phyloP scores from a whole-genome alignment of 345 rosid genomes.

The Camelina sativa region DNA sequence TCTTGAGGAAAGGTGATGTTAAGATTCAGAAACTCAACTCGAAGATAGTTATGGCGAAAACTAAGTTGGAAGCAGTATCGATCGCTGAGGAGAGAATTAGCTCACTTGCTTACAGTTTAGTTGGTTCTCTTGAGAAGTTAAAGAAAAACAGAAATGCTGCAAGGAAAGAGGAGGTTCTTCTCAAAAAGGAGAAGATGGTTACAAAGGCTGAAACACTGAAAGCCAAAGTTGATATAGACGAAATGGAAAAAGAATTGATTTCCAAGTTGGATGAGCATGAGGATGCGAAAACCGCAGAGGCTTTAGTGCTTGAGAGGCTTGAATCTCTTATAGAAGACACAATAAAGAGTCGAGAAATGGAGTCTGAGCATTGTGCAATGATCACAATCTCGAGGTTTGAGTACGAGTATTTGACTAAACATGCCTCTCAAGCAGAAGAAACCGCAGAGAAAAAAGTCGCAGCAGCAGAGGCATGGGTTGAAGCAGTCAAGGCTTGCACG shows the following conservation, averaged over 20 bases:
- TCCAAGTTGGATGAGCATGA: conserved; percentile 62
- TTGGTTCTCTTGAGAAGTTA: conserved; percentile 61
- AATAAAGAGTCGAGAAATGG: conserved; percentile 52
- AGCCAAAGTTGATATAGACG: conserved; percentile 58
- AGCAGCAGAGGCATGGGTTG: conserved; percentile 89
- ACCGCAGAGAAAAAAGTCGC: conserved; percentile 79
- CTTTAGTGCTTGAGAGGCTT: conserved; percentile 63
- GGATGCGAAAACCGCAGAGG: conserved; percentile 57
- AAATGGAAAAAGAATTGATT: conserved; percentile 55
- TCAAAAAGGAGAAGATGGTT: conserved; percentile 49
- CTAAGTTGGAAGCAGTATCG: conserved; percentile 61
- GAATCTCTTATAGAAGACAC: conserved; percentile 50
- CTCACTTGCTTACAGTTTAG: conserved; percentile 51
- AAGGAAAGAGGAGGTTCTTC: conserved; percentile 58
- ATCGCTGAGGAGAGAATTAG: conserved; percentile 60
- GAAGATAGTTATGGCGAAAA: conserved; percentile 68
- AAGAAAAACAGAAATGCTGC: conserved; percentile 55
- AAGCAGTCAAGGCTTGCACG: conserved; percentile 70
- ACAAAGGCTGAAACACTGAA: conserved; percentile 55
- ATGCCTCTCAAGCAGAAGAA: conserved; percentile 70
- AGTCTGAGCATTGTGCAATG: conserved; percentile 48
- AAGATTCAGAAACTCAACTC: conserved; percentile 60
- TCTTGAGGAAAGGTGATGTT: conserved; percentile 51
- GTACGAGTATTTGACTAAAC: conserved; percentile 68
- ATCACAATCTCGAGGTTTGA: conserved; percentile 74